These are phyloP conservation scores for Sanghuangporus sanghuang DNA, from an alignment of 1,284 basidiomycete species.

Conservation along the genomic window DNA sequence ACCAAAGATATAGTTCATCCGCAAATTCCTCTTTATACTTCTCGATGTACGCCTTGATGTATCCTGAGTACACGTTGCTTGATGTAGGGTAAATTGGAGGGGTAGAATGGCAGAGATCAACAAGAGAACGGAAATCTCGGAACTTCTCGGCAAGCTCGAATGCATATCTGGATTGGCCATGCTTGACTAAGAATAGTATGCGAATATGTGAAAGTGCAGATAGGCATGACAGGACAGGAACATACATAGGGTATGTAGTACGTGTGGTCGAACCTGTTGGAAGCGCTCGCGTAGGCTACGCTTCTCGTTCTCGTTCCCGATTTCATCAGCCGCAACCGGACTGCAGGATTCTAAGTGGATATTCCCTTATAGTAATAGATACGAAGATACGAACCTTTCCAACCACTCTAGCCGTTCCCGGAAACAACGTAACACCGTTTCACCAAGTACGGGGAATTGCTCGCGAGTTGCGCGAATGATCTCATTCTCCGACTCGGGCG, in stretches of 20 bases:
- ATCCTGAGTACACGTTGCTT: constrained; percentile 51
- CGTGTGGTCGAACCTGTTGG: constrained; percentile 59
- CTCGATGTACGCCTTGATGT: constrained; percentile 73
- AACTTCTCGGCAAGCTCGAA: constrained; percentile 84
- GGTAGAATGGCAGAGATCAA: constrained; percentile 68
- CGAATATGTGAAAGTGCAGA: constrained; percentile 4
- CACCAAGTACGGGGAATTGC: constrained; percentile 72
- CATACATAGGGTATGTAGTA: constrained; percentile 75
- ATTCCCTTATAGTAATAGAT: neutral
- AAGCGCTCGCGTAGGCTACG: constrained; percentile 62
- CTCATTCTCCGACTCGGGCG: constrained; percentile 22
- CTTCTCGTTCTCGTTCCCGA: constrained; percentile 45
- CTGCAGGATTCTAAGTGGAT: constrained; percentile 27
- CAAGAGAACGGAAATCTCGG: constrained; percentile 78
- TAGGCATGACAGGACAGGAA: constrained; percentile 6
- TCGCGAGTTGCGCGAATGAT: constrained; percentile 35
- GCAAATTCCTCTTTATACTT: constrained; percentile 84
- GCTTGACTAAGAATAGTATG: constrained; percentile 41
- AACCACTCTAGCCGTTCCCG: constrained; percentile 72
- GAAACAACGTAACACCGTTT: constrained; percentile 64
- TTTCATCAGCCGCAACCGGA: constrained; percentile 38
- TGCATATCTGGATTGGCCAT: constrained; percentile 64
- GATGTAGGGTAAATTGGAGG: constrained; percentile 58
- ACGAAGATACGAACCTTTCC: constrained; percentile 46
- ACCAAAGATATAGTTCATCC: constrained; percentile 84